Base-by-base conservation (phyloP, 352 stramenopile species). In the Pythium aphanidermatum region DNA sequence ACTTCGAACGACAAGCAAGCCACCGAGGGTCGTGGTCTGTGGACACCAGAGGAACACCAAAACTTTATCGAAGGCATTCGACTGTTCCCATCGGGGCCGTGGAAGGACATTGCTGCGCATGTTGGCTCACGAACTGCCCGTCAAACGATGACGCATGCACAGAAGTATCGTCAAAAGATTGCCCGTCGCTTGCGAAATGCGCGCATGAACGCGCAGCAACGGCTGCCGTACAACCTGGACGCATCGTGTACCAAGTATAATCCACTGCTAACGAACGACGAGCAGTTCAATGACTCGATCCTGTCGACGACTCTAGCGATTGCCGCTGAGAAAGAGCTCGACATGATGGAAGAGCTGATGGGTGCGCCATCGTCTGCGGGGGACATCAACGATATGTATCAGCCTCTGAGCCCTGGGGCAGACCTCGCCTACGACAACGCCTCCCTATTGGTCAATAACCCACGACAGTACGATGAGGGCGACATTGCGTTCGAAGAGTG, bases 151-250 rank as follows among this genome's bases (percentile, higher is more conserved):
- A 88, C 73, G 10, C 79, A 91, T 59, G 79, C 79, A 51, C 75
- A 92, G 30, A 92, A 92, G 57, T 91, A 91, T 58, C 76, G 76
- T 6, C 74, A 91, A 59, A 91, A 91, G 62, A 83, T 91, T 58
- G 70, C 68, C 41, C 68, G 77, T 37, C 63, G 74, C 41, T 62
- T 86, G 51, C 75, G 75, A 35, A 86, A 86, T 30, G 72, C 79
- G 47, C 70, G 75, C 32, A 74, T 82, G 67, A 84, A 66, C 40
- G 73, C 66, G 40, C 74, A 82, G 49, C 68, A 80, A 41, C 80
- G 65, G 32, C 46, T 84, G 27, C 73, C 73, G n/a, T 83, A 79
- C 62, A 72, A 67, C 33, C 66, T 86, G 61, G 70, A 84, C 57
- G 65, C 60, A 11, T 80, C 75, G n/a, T 78, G 26, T 25, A 21